These are phyloP conservation scores for Hericium coralloides DNA, from an alignment of 768 basidiomycete species.

Conservation along the genomic window DNA sequence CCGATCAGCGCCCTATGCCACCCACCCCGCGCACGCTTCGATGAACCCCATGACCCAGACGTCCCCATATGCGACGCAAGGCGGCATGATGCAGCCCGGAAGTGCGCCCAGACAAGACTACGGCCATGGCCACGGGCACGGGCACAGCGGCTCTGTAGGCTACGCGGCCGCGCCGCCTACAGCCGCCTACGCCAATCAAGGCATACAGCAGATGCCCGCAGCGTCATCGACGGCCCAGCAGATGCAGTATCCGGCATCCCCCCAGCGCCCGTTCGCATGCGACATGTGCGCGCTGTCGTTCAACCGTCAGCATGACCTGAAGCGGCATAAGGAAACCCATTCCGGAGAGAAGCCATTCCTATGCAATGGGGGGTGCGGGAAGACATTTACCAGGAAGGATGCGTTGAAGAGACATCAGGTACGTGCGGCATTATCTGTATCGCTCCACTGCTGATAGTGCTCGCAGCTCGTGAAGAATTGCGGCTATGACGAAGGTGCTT, in stretches of 20 bases:
- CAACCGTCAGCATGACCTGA: slow-evolving; percentile 79
- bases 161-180: background rate
- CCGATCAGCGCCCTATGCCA: slow-evolving; percentile 5
- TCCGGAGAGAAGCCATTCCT: slow-evolving; percentile 78
- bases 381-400: slow-evolving; percentile 83
- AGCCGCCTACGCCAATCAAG: slow-evolving; percentile 5
- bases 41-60: background rate
- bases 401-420: slow-evolving; percentile 83
- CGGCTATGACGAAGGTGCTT: slow-evolving; percentile 42
- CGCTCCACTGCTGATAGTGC: background rate
- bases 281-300: slow-evolving; percentile 70
- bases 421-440: slow-evolving; percentile 15
- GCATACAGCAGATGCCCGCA: slow-evolving; percentile 14
- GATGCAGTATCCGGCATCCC: slow-evolving; percentile 28
- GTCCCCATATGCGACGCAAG: slow-evolving; percentile 7
- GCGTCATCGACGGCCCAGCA: slow-evolving; percentile 13
- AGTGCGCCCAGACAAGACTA: slow-evolving; percentile 4
- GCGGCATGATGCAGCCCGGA: background rate
- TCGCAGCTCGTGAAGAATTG: slow-evolving; percentile 68
- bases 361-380: slow-evolving; percentile 79
- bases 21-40: background rate
- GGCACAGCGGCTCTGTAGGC: slow-evolving; percentile 7
- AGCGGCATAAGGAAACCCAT: slow-evolving; percentile 78
- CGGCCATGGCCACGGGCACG: slow-evolving; percentile 6
- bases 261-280: slow-evolving; percentile 30